phyloP scores from a whole-genome alignment of 306 rosid genomes.

The Pyrus betulifolia region DNA sequence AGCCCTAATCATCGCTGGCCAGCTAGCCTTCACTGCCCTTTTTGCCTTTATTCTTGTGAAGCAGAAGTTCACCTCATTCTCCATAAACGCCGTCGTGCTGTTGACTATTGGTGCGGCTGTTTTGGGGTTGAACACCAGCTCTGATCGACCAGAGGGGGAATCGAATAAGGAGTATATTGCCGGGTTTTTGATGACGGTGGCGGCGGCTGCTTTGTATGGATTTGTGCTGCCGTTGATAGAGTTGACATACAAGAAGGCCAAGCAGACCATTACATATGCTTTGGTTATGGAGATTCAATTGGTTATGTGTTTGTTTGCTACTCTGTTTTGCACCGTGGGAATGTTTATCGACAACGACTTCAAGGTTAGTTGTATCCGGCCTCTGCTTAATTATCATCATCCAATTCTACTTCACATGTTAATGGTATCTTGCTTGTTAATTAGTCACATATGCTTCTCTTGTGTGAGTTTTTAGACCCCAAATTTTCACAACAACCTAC shows the following conservation, averaged over 20 bases:
- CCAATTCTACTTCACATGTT: not conserved
- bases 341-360: constrained; percentile 75
- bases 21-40: constrained; percentile 63
- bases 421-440: not conserved
- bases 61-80: constrained; percentile 58
- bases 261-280: constrained; percentile 48
- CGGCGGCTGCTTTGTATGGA: constrained; percentile 64
- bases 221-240: constrained; percentile 70
- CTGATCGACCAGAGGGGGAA: constrained; percentile 67
- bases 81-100: constrained; percentile 56
- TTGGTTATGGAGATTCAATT: constrained; percentile 81
- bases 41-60: constrained; percentile 46
- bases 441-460: too few relatives aligned
- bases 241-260: constrained; percentile 47
- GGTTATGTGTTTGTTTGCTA: constrained; percentile 59
- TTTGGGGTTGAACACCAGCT: constrained; percentile 48
- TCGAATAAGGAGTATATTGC: constrained; percentile 34
- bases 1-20: constrained; percentile 48
- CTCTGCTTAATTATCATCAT: not conserved
- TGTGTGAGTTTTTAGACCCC: too few relatives aligned
- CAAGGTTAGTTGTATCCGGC: constrained; percentile 27
- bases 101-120: constrained; percentile 58
- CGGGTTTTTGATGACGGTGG: constrained; percentile 65
- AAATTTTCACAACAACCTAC: too few relatives aligned
- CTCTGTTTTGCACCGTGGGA: constrained; percentile 57